Percentiles rank a stretch among this genome's conserved stretches.
Evolutionary conservation across 257 asterid species (phyloP).

Genomic region (Craterostigma plantagineum): DNA sequence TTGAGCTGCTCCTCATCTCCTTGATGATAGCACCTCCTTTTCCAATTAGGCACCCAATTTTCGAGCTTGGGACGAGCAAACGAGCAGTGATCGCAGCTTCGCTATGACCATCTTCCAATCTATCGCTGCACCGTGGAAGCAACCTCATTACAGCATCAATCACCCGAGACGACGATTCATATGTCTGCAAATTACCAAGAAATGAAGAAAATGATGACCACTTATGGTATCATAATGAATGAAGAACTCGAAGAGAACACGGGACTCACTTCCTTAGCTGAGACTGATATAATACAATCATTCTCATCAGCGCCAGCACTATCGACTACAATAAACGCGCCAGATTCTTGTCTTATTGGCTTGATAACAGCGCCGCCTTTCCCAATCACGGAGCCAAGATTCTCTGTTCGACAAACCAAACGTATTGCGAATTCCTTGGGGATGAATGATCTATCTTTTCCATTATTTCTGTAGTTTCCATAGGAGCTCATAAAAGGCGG

Average conservation of each 20-base stretch:
- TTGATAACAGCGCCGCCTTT: slow-evolving; percentile 66
- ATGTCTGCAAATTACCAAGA: slow-evolving; percentile 22
- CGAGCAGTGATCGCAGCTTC: slow-evolving; percentile 48
- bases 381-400: slow-evolving; percentile 81
- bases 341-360: slow-evolving; percentile 81
- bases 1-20: slow-evolving; percentile 61
- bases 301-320: slow-evolving; percentile 57
- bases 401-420: slow-evolving; percentile 59
- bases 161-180: slow-evolving; percentile 63
- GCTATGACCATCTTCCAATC: slow-evolving; percentile 37
- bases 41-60: slow-evolving; percentile 79
- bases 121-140: slow-evolving; percentile 78
- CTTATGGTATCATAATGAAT: slow-evolving; percentile 2
- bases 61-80: slow-evolving; percentile 48
- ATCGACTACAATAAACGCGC: slow-evolving; percentile 64
- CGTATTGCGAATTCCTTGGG: slow-evolving; percentile 50
- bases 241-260: neutral
- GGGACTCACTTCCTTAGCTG: slow-evolving; percentile 60
- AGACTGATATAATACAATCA: slow-evolving; percentile 61
- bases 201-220: slow-evolving; percentile 5
- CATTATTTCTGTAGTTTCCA: slow-evolving; percentile 25
- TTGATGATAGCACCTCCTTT: slow-evolving; percentile 75
- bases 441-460: slow-evolving; percentile 31
- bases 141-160: slow-evolving; percentile 69
- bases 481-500: slow-evolving; percentile 47